Conservation (phyloP, 2,329 filamentous ascomycete genomes). For the Colletotrichum australisinense region DNA sequence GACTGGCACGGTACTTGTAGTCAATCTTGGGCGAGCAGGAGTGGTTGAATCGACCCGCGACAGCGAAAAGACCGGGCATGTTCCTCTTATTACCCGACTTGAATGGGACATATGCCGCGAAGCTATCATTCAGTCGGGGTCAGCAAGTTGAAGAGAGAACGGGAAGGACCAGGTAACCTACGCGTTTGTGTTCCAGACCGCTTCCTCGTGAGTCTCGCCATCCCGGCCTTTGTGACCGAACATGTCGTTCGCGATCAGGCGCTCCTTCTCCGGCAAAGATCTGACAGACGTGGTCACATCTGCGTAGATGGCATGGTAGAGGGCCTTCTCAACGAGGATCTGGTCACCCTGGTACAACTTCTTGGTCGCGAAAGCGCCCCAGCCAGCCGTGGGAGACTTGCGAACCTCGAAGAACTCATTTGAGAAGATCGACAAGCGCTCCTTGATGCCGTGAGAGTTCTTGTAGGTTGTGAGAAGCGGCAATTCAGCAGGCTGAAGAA, state of each 20-base stretch:
- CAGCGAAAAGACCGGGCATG: constrained; percentile 56
- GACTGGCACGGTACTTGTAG: constrained; percentile 53
- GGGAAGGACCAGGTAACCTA: constrained; percentile 42
- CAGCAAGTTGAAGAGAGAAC: not conserved
- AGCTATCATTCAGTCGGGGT: not conserved
- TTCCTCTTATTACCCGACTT: not conserved
- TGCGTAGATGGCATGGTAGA: constrained; percentile 47
- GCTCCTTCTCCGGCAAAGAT: constrained; percentile 45
- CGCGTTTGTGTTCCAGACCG: constrained; percentile 60
- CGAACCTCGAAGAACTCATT: constrained; percentile 56
- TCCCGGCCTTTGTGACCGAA: constrained; percentile 45
- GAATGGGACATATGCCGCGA: not conserved
- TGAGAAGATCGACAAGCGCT: constrained; percentile 39
- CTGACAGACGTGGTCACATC: not conserved
- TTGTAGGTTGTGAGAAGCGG: not conserved
- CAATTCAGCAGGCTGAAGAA: not conserved
- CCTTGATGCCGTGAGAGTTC: fast-evolving
- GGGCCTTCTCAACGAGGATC: constrained; percentile 58
- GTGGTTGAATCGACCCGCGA: constrained; percentile 70
- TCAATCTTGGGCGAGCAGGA: constrained; percentile 57
- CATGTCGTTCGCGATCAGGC: constrained; percentile 50
- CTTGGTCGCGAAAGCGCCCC: constrained; percentile 58
- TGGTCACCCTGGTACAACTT: constrained; percentile 51
- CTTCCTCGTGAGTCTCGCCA: constrained; percentile 43
- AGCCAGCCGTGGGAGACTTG: constrained; percentile 54